A percentile compares a stretch with the other conserved stretches of the same genome.
phyloP scores from a whole-genome alignment of 257 asterid genomes.

The Schizonepeta tenuifolia region DNA sequence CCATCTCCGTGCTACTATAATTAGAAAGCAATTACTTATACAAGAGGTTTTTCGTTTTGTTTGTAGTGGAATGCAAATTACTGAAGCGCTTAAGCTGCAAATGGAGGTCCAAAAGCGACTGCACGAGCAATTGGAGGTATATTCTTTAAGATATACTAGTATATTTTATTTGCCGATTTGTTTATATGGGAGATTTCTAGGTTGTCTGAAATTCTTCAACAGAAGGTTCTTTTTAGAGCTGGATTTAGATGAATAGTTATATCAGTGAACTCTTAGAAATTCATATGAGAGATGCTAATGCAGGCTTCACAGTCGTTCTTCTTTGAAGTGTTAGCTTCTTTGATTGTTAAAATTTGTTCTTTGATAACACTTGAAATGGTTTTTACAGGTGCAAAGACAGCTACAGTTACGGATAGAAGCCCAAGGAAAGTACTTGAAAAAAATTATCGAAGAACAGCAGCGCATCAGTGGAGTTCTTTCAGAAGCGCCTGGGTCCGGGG shows the following conservation, averaged over 20 bases:
- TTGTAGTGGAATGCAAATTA: conserved; percentile 87
- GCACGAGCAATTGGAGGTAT: conserved; percentile 97
- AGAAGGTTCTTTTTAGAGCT: not conserved
- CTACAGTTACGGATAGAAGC: conserved; percentile 95
- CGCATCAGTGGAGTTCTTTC: conserved; percentile 76
- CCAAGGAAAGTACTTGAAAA: conserved; percentile 94
- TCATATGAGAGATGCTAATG: not conserved
- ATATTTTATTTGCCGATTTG: conserved; percentile 2
- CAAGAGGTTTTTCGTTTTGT: conserved; percentile 24
- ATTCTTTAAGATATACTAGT: not conserved
- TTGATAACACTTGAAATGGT: conserved; percentile 3
- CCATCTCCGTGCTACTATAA: not conserved
- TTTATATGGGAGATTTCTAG: conserved; percentile 1
- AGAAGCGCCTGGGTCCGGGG: conserved; percentile 59
- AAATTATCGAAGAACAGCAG: conserved; percentile 95
- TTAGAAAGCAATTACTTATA: not conserved
- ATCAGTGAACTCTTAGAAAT: not conserved
- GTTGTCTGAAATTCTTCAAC: not conserved
- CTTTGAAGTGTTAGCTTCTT: conserved; percentile 14
- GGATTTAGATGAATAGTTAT: conserved; percentile 20
- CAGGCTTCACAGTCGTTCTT: not conserved
- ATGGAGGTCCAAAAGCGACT: conserved; percentile 99
- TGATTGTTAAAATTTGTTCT: not conserved
- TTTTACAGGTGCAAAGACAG: conserved; percentile 89
- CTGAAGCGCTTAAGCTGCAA: conserved; percentile 96